Base-by-base conservation (phyloP, 2,329 filamentous ascomycete genomes). In the Sarocladium strictum region DNA sequence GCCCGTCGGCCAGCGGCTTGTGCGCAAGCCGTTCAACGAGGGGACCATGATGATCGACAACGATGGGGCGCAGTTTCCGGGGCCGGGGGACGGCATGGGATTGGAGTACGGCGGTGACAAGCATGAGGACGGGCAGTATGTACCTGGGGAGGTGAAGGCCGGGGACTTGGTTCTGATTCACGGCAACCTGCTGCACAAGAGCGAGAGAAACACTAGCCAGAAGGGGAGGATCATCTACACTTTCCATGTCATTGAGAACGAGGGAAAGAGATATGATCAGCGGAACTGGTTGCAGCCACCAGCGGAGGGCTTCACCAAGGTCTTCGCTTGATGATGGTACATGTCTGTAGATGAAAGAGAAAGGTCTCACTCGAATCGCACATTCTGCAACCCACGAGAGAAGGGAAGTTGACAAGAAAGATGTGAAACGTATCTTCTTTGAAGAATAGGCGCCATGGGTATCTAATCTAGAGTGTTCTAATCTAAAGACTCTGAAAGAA, bases 161-260 rank as follows among this genome's bases (percentile, higher is more conserved):
- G 94, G 94, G 0, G 89, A 88, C 47, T 69, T 99, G 69, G 91
- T 97, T 49, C 72, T 99, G 58, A 97, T 99, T 60, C 93, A 99
- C 73, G 94, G 94, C 1, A 97, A 97, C 70, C 73, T 97, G 62
- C 68, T 97, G 73, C 94, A 99, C 72, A 96, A 96, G 82, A 97
- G 92, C 67, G 91, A 96, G 80, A 89, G 81, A 77, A 99, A 99
- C 68, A 79, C 82, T 55, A 96, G 92, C 67, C 72, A 79, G 59
- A 93, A 90, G 76, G 91, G 92, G 21, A 79, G 93, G 60, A 95
- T 94, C 67, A 96, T 97, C 54, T 99, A 97, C 71, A 97, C 94
- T 0, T 99, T 97, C 69, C 94, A 99, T 74, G 83, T 96, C 56
- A 97, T 97, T 64, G 94, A 97, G 72, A 89, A 87, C 0, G 81